Conservation (phyloP, 164 flowering plant species). For the Tetrastigma voinierianum region DNA sequence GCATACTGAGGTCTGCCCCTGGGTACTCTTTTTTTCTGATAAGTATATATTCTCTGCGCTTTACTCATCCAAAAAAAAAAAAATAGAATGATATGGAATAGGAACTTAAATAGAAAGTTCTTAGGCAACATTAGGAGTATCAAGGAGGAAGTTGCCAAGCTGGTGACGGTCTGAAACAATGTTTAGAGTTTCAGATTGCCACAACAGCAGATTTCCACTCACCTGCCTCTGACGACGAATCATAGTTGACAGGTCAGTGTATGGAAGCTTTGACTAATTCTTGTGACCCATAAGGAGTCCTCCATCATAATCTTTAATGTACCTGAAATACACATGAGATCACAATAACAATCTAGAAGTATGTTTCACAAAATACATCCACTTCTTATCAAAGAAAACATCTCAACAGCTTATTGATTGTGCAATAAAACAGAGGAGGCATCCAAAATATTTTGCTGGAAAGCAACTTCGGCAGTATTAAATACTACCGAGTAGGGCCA, state of each 20-base stretch:
- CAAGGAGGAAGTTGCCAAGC: neutral
- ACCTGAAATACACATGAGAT: slow-evolving; percentile 42
- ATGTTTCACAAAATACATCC: no score
- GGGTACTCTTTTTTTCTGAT: no score
- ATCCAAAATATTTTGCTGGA: no score
- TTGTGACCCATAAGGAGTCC: slow-evolving; percentile 98
- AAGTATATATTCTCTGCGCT: no score
- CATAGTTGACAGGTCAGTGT: slow-evolving; percentile 93
- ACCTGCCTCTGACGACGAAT: slow-evolving; percentile 93
- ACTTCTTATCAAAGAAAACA: neutral
- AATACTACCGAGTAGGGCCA: neutral
- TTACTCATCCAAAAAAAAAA: no score
- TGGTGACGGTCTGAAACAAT: no score
- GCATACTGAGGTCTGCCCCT: neutral
- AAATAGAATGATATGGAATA: no score
- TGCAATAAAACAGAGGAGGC: neutral
- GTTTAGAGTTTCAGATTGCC: neutral
- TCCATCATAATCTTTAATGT: slow-evolving; percentile 98
- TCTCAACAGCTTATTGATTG: neutral
- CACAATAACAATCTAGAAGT: neutral
- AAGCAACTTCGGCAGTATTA: neutral
- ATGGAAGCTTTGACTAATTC: slow-evolving; percentile 97
- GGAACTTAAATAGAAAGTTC: neutral
- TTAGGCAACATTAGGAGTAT: neutral
- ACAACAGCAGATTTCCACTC: neutral